Evolutionary conservation across 2,329 filamentous ascomycete species (phyloP), one percentile per base, ranked within the genome.

Genomic region (Ophiostoma ips): DNA sequence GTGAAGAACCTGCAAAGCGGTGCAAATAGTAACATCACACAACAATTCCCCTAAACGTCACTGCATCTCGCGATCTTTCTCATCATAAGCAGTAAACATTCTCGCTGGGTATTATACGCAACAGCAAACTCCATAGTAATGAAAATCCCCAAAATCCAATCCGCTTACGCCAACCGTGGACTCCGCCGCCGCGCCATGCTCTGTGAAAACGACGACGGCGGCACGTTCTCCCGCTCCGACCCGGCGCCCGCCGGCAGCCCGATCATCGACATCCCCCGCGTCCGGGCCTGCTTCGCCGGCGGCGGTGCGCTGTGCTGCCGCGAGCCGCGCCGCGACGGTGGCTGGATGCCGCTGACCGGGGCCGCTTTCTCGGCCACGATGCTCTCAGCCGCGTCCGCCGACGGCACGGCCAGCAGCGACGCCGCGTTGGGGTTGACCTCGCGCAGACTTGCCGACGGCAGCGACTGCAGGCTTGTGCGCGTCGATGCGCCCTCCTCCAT

Each of bases 121-220:
- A 31, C 21, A 43, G 38, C 6, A 28, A 41, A 43, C 40, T 30
- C 24, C 40, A 34, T 7, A 16, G 6, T 16, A 18, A 9, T 9
- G 3, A 36, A 28, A 6, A n/a, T 16, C 11, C 24, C n/a, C 24
- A 43, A 31, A 18, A 43, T 13, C 15, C 30, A 28, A 41, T 4
- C 5, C 24, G 34, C 34, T 9, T 19, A 45, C n/a, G 19, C 62
- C 51, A 77, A 59, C 50, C 75, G 62, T 3, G 75, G 73, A 55
- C 75, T 78, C 66, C 77, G 77, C 60, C 75, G 71, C 61, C 70
- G 69, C 50, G 67, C 64, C 28, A 66, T 54, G 47, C 71, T 70
- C 60, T 72, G 65, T 18, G 67, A 64, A 54, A 73, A 68, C n/a
- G 66, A 63, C 46, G 63, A 55, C 8, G 66, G 66, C 35, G 71